phyloP scores from a whole-genome alignment of 1,284 basidiomycete species.

The Pseudozyma pruni region DNA sequence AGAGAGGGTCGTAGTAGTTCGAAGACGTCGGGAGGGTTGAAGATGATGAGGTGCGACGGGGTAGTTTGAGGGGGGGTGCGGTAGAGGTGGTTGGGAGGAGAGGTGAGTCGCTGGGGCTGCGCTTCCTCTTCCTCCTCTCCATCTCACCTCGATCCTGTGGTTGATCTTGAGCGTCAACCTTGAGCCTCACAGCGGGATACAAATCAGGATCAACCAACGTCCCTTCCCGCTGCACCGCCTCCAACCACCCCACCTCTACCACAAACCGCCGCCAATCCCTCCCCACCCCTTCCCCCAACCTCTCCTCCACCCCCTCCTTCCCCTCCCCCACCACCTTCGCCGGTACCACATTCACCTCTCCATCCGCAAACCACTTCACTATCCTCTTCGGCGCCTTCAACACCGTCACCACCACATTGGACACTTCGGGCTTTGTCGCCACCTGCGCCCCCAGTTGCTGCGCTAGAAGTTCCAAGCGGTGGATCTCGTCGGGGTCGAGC shows the following conservation, averaged over 20 bases:
- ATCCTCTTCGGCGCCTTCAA: conserved; percentile 42
- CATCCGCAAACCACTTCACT: conserved; percentile 26
- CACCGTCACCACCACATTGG: conserved; percentile 39
- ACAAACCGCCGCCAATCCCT: conserved; percentile 44
- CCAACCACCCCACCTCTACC: conserved; percentile 32
- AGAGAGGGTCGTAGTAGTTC: conserved; percentile 17
- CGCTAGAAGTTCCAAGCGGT: conserved; percentile 10
- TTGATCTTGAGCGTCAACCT: background rate
- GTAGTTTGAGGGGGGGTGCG: background rate
- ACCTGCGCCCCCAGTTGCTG: conserved; percentile 41
- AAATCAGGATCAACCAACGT: conserved; percentile 44
- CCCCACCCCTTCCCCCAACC: conserved; percentile 17
- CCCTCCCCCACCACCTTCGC: background rate
- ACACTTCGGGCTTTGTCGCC: conserved; percentile 9
- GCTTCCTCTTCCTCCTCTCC: conserved; percentile 23
- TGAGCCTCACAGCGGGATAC: conserved; percentile 21
- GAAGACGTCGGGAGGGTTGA: background rate
- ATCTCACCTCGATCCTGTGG: background rate
- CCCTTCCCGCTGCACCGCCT: conserved; percentile 10
- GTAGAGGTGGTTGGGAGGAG: conserved; percentile 6
- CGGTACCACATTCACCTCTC: conserved; percentile 13
- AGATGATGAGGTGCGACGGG: conserved; percentile 1
- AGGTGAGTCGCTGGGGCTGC: conserved; percentile 20
- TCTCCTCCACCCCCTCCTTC: conserved; percentile 1
- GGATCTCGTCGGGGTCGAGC: conserved; percentile 2